Evolutionary conservation across 1,284 basidiomycete genomes (phyloP), one percentile per base, ranked within the genome.

Genomic region (Boletus austroedulis): DNA sequence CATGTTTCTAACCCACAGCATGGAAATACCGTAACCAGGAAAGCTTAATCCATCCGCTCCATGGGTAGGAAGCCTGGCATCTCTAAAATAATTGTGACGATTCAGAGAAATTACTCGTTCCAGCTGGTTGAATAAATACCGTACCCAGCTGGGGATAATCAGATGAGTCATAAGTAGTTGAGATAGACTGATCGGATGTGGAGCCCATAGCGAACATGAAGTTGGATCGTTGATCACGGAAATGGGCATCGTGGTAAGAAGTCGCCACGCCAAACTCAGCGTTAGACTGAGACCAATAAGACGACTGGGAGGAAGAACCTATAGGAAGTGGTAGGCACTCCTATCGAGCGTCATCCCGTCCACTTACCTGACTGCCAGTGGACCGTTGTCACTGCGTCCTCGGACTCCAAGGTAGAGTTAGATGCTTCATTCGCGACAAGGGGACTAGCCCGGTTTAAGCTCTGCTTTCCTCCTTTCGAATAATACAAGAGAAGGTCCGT

Each of bases 181-280:
- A 44, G 17, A 9, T 10, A 11, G 29, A 28, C 6, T 41, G 49
- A 24, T 52, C 31, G 11, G 12, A 48, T 26, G 43, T 8, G 23
- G 34, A 6, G 21, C 54, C 29, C 29, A 21, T 28, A 31, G 23
- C 2, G 11, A 50, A 15, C 24, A 38, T 48, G 15, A 32, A 23
- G 41, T 56, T 19, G 23, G 53, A 15, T 4, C 55, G 49, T 8
- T 67, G 65, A 31, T 31, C 41, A 34, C 47, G n/a, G 34, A 31
- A 29, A 40, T 46, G 49, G 17, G 43, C 15, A 40, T 14, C 26
- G 17, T 62, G 36, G 41, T 43, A 12, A 24, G 45, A 9, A n/a
- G 7, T 11, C 4, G n/a, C 5, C 4, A 26, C 17, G n/a, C 47
- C 41, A 43, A 32, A 28, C n/a, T 51, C 49, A 19, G 40, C 21